Evolutionary conservation across 805 yeast species (phyloP), one percentile per base, ranked within the genome.

Genomic region (Sugiyamaella lignohabitans): DNA sequence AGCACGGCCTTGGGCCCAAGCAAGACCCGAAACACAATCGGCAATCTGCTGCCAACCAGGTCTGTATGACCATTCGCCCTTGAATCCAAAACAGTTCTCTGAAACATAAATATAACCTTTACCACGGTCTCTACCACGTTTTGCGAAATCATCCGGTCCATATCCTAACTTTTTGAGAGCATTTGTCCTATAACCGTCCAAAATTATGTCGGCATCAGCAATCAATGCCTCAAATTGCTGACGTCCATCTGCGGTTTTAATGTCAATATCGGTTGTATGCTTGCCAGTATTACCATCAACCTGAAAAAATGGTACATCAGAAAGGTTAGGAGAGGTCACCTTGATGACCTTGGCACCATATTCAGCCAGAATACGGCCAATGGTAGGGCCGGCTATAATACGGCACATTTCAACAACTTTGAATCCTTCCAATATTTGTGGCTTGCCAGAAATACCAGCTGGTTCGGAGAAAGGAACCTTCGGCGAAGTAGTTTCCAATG

Each of bases 1-100:
- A 8, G 59, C 51, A 27, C 46, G 29, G 14, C 69, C 69, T 40
- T 65, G 68, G 5, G 50, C 47, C 62, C 62, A 64, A 2, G 68
- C 66, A 24, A 65, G 62, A 1, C 69, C 69, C 24, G 63, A 53
- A 20, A 54, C 62, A 53, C 66, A 62, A 48, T 65, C 69, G 18
- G 67, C 63, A 46, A 65, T 65, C 48, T 65, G 69, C 51, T 65
- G 69, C 69, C 69, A 65, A 6, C 69, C 69, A 8, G 69, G 53
- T 16, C 69, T 48, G n/a, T 52, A 55, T 6, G 57, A 16, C 60
- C 65, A 65, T 23, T 58, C 62, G 17, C 68, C 69, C 30, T 51
- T 49, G 42, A 59, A 64, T 3, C 69, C 69, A 43, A 56, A 61
- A 49, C 65, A 61, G 52, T 64, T 62, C 47, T 65, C 69, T 16